These are phyloP conservation scores for Musa schizocarpa DNA, from an alignment of 176 grass and related monocot genomes.

Conservation along the genomic window DNA sequence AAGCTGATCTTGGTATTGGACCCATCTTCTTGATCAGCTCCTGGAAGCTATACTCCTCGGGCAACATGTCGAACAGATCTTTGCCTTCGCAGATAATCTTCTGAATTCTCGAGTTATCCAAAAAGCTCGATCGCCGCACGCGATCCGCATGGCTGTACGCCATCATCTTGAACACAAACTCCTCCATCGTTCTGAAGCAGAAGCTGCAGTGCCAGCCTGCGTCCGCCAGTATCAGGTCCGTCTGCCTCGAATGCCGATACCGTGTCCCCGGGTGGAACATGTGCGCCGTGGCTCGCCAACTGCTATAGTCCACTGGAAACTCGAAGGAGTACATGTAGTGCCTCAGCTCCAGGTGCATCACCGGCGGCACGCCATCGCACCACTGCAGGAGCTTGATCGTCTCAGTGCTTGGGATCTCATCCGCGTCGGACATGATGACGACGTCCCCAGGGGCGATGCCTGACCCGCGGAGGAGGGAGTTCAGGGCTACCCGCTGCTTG, in stretches of 20 bases:
- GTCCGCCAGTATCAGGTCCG: conserved; percentile 61
- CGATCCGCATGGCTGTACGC: conserved; percentile 87
- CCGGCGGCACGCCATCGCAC: conserved; percentile 78
- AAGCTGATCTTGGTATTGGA: conserved; percentile 47
- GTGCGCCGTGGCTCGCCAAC: conserved; percentile 73
- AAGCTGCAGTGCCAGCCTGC: conserved; percentile 96
- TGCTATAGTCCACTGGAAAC: conserved; percentile 68
- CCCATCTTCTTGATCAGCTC: conserved; percentile 90
- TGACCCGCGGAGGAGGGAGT: conserved; percentile 52
- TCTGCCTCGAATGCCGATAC: conserved; percentile 81
- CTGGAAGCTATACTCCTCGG: conserved; percentile 82
- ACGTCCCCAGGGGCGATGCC: conserved; percentile 65
- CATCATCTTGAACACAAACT: conserved; percentile 93
- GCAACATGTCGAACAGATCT: conserved; percentile 91
- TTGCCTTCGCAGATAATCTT: conserved; percentile 75
- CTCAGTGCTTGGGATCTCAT: conserved; percentile 81
- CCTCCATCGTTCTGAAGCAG: conserved; percentile 79
- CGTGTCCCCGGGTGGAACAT: conserved; percentile 44
- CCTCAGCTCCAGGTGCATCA: conserved; percentile 90
- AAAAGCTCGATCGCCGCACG: conserved; percentile 44
- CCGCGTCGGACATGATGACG: conserved; percentile 89
- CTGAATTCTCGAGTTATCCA: conserved; percentile 73
- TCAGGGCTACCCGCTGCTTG: conserved; percentile 51
- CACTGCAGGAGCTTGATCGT: conserved; percentile 76
- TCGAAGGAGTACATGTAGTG: conserved; percentile 94